A percentile compares a stretch with the other conserved stretches of the same genome.
These are phyloP conservation scores for Delitschia confertaspora DNA, from an alignment of 495 filamentous ascomycete species.

Conservation along the genomic window DNA sequence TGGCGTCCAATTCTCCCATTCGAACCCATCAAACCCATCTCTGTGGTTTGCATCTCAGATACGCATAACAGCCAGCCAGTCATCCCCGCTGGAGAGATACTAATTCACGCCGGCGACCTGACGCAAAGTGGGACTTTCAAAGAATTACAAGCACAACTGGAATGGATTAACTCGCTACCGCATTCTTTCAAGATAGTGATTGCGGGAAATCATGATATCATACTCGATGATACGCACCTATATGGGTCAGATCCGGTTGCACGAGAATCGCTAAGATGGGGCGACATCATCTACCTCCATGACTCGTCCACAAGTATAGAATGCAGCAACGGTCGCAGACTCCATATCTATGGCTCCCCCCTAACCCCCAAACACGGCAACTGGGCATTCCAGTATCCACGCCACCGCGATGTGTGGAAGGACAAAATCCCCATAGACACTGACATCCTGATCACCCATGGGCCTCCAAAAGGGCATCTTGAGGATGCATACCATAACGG, in stretches of 20 bases:
- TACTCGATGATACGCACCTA: slow-evolving; percentile 51
- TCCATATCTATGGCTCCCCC: slow-evolving; percentile 53
- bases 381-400: slow-evolving; percentile 58
- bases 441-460: slow-evolving; percentile 80
- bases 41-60: slow-evolving; percentile 80
- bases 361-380: slow-evolving; percentile 52
- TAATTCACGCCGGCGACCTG: slow-evolving; percentile 84
- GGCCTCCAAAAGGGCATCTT: slow-evolving; percentile 61
- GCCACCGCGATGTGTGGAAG: slow-evolving; percentile 49
- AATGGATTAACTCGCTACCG: slow-evolving; percentile 64
- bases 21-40: slow-evolving; percentile 49
- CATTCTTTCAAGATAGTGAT: slow-evolving; percentile 74
- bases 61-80: slow-evolving; percentile 61
- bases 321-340: slow-evolving; percentile 2
- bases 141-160: slow-evolving; percentile 60
- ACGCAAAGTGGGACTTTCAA: slow-evolving; percentile 57
- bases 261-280: slow-evolving; percentile 43
- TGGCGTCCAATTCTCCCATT: too few relatives aligned
- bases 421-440: slow-evolving; percentile 58
- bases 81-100: slow-evolving; percentile 67
- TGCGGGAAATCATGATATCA: slow-evolving; percentile 81
- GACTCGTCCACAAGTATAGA: slow-evolving; percentile 39
- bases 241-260: slow-evolving; percentile 24
- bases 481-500: slow-evolving; percentile 57
- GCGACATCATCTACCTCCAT: slow-evolving; percentile 50